Conservation (phyloP, 2,329 filamentous ascomycete genomes). For the Mollisiaceae sp. region DNA sequence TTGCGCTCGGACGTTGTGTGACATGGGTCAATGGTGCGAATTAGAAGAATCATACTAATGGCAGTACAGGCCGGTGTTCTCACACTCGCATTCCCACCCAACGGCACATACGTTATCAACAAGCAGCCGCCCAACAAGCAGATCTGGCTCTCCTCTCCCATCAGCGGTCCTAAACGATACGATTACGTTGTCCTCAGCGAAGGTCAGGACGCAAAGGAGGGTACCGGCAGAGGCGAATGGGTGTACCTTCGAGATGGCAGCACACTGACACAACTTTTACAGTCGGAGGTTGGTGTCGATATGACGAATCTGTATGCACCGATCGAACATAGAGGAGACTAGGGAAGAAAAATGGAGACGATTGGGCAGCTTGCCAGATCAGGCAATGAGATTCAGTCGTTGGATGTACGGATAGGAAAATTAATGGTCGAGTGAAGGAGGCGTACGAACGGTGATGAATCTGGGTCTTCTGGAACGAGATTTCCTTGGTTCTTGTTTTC, state of each 20-base stretch:
- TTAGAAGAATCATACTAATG: constrained; percentile 6
- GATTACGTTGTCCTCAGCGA: constrained; percentile 83
- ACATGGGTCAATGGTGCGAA: background rate
- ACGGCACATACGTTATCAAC: constrained; percentile 92
- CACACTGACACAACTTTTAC: constrained; percentile 73
- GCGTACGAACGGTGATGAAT: background rate
- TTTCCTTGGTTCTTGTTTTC: background rate
- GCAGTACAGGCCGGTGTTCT: constrained; percentile 78
- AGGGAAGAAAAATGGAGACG: background rate
- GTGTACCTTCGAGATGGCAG: constrained; percentile 86
- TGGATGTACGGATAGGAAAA: background rate
- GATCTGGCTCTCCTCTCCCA: constrained; percentile 93
- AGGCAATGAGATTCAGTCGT: background rate
- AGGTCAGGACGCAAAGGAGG: constrained; percentile 79
- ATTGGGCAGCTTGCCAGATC: too few relatives aligned
- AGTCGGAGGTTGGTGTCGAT: constrained; percentile 75
- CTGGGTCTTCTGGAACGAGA: background rate
- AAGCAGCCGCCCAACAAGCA: constrained; percentile 98
- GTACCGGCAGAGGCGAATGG: constrained; percentile 77
- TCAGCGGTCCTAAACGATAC: constrained; percentile 91
- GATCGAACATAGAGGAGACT: constrained; percentile 18
- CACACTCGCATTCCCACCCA: constrained; percentile 69
- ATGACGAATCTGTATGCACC: constrained; percentile 25
- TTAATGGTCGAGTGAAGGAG: background rate
- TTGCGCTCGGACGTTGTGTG: background rate